Conservation (phyloP, 805 yeast species). For the Dipodascus geniculatus region DNA sequence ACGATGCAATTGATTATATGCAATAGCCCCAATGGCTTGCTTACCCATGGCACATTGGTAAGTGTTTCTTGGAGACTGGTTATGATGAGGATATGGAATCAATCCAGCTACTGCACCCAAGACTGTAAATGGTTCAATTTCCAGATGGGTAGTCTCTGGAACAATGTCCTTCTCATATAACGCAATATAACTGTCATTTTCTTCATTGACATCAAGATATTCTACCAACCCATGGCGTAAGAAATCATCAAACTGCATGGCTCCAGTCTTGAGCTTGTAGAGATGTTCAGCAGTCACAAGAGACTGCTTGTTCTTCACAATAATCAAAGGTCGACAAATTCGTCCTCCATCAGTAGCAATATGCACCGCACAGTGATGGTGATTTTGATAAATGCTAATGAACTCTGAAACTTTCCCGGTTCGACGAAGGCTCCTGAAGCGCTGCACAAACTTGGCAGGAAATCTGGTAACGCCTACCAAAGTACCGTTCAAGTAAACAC, state of each 20-base stretch:
- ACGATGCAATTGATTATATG: slow-evolving; percentile 90
- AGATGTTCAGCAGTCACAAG: slow-evolving; percentile 67
- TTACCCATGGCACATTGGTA: slow-evolving; percentile 96
- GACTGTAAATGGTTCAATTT: slow-evolving; percentile 89
- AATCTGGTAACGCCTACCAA: slow-evolving; percentile 79
- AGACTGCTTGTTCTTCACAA: slow-evolving; percentile 62
- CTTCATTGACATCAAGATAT: slow-evolving; percentile 94
- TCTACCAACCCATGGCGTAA: slow-evolving; percentile 79
- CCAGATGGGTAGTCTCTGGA: slow-evolving; percentile 67
- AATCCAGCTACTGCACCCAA: slow-evolving; percentile 89
- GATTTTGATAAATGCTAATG: slow-evolving; percentile 79
- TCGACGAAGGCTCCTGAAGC: slow-evolving; percentile 73
- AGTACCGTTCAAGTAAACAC: slow-evolving; percentile 90
- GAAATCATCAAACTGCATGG: slow-evolving; percentile 85
- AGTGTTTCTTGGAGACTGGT: slow-evolving; percentile 86
- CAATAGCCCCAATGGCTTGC: slow-evolving; percentile 99
- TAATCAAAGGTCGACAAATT: slow-evolving; percentile 91
- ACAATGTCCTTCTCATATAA: slow-evolving; percentile 62
- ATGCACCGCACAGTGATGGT: slow-evolving; percentile 87
- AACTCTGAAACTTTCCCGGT: slow-evolving; percentile 79
- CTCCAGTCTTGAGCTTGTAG: slow-evolving; percentile 47
- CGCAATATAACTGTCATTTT: slow-evolving; percentile 88
- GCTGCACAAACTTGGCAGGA: slow-evolving; percentile 69
- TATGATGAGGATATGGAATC: slow-evolving; percentile 87
- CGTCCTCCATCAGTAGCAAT: slow-evolving; percentile 99